phyloP scores from a whole-genome alignment of 1,139 yeast genomes.

The Pneumocystis canis region DNA sequence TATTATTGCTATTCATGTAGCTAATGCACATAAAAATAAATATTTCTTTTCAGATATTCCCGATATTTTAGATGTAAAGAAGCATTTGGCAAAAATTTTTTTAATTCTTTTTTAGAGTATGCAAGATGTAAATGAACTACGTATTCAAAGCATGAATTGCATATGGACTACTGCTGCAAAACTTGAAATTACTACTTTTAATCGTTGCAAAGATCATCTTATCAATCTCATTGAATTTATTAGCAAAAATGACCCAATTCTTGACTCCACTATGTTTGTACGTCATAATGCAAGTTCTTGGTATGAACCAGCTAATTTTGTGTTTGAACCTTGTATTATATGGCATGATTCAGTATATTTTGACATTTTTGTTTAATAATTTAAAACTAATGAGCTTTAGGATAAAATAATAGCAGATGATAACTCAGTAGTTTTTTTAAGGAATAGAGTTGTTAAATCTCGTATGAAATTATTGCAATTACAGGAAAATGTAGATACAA shows the following conservation, averaged over 20 bases:
- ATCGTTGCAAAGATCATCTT: conserved; percentile 33
- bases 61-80: conserved; percentile 43
- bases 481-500: conserved; percentile 33
- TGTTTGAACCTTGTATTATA: conserved; percentile 73
- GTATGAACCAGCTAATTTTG: conserved; percentile 77
- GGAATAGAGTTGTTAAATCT: conserved; percentile 41
- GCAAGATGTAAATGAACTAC: conserved; percentile 72
- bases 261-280: conserved; percentile 82
- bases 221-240: conserved; percentile 40
- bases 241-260: conserved; percentile 53
- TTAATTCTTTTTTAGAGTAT: conserved; percentile 34
- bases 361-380: neutral
- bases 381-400: conserved; percentile 28
- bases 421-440: conserved; percentile 51
- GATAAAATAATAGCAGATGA: conserved; percentile 46
- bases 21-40: conserved; percentile 84
- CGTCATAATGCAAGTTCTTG: conserved; percentile 68
- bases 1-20: conserved; percentile 62
- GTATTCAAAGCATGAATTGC: conserved; percentile 58
- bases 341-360: conserved; percentile 58
- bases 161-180: conserved; percentile 50
- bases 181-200: conserved; percentile 46
- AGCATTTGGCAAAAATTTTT: neutral
- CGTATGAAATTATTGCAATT: conserved; percentile 33
- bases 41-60: conserved; percentile 89